Evolutionary conservation across 148 eudicot genomes (phyloP).

Genomic region (Arctostaphylos glauca): DNA sequence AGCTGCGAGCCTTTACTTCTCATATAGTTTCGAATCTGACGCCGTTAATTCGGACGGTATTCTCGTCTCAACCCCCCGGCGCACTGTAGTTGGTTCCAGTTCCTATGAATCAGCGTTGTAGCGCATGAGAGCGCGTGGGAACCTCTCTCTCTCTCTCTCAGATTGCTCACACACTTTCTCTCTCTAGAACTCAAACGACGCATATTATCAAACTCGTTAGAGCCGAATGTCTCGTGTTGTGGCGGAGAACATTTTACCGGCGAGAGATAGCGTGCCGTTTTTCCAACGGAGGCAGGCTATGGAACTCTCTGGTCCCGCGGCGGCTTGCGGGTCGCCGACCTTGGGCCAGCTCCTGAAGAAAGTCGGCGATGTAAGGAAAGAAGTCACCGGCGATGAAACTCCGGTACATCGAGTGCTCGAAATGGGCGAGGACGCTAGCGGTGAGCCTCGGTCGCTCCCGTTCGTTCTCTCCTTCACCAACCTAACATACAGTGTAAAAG

Average conservation of each 20-base stretch:
- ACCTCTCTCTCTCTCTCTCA: not conserved
- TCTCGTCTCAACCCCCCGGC: not conserved
- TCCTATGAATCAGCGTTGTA: not conserved
- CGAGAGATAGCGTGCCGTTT: constrained; percentile 16
- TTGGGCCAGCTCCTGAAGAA: constrained; percentile 62
- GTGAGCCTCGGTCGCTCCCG: constrained; percentile 53
- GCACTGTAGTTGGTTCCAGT: not conserved
- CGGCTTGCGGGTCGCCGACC: constrained; percentile 39
- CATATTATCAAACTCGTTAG: too few relatives aligned
- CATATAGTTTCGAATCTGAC: not conserved
- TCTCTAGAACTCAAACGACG: not conserved
- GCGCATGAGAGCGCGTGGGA: not conserved
- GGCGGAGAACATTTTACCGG: constrained; percentile 25
- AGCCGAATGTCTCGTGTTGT: constrained; percentile 38
- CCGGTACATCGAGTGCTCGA: constrained; percentile 64
- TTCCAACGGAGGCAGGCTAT: constrained; percentile 16
- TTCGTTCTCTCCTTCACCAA: constrained; percentile 45
- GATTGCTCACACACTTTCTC: not conserved
- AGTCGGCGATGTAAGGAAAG: constrained; percentile 66
- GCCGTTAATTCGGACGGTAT: not conserved
- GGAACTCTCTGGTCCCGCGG: constrained; percentile 17
- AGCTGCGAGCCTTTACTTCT: too few relatives aligned
- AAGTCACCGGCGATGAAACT: constrained; percentile 63
- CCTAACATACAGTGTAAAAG: constrained; percentile 42
- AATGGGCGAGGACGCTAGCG: constrained; percentile 17